Evolutionary conservation across 2,329 filamentous ascomycete species (phyloP).

Genomic region (Dactylellina haptotyla): DNA sequence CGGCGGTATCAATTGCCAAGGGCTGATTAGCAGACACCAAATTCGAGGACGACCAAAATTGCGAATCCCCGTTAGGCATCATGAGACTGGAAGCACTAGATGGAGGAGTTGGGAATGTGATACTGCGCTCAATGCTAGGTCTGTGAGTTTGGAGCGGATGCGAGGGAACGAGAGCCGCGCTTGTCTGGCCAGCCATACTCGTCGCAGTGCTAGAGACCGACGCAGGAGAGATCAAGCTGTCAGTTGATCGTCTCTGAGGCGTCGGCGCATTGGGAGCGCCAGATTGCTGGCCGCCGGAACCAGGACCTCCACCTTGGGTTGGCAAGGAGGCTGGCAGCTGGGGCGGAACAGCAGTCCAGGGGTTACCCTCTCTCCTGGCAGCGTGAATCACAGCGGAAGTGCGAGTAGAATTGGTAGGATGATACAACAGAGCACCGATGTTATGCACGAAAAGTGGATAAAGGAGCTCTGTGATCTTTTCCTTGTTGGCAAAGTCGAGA

Average conservation of each 20-base stretch:
- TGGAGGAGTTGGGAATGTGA: constrained; percentile 93
- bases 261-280: constrained; percentile 59
- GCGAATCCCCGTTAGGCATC: constrained; percentile 79
- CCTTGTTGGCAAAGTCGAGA: constrained; percentile 98
- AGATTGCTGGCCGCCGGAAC: constrained; percentile 48
- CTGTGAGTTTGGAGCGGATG: constrained; percentile 75
- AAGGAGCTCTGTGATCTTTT: constrained; percentile 95
- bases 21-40: constrained; percentile 75
- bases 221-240: constrained; percentile 72
- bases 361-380: constrained; percentile 68
- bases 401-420: constrained; percentile 85
- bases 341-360: constrained; percentile 66
- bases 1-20: constrained; percentile 79
- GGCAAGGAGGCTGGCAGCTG: constrained; percentile 37
- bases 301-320: constrained; percentile 30
- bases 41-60: constrained; percentile 74
- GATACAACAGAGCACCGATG: constrained; percentile 91
- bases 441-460: constrained; percentile 98
- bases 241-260: constrained; percentile 69
- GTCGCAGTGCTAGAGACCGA: constrained; percentile 73
- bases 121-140: constrained; percentile 81
- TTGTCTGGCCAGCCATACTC: constrained; percentile 71
- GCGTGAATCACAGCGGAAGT: constrained; percentile 89
- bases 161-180: constrained; percentile 70
- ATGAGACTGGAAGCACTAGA: constrained; percentile 90